phyloP scores from a whole-genome alignment of 208 protist genomes.

The Crithidia bombi region DNA sequence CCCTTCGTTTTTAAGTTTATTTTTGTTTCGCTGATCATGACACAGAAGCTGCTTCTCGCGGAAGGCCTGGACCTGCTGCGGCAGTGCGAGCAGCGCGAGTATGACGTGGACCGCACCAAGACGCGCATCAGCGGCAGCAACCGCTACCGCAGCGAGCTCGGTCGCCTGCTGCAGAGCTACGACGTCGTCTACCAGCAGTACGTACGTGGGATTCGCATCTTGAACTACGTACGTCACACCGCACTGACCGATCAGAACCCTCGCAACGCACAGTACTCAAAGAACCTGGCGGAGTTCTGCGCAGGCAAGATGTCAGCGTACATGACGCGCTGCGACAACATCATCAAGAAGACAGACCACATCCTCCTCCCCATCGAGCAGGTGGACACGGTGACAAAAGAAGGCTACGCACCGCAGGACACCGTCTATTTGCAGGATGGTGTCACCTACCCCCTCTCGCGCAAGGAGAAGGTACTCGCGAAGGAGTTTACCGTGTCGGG shows the following conservation, averaged over 20 bases:
- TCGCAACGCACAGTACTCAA: constrained; percentile 42
- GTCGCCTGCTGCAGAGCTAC: constrained; percentile 62
- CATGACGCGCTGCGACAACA: constrained; percentile 76
- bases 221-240: constrained; percentile 79
- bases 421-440: constrained; percentile 63
- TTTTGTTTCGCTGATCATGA: constrained; percentile 41
- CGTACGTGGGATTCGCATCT: constrained; percentile 66
- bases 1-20: too few species aligned
- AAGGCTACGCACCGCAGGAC: constrained; percentile 47
- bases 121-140: constrained; percentile 43
- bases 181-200: constrained; percentile 60
- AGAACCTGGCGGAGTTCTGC: constrained; percentile 67
- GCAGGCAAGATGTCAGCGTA: constrained; percentile 66
- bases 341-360: constrained; percentile 69
- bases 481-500: constrained; percentile 51
- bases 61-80: constrained; percentile 79
- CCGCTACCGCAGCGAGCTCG: constrained; percentile 53
- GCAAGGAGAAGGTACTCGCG: constrained; percentile 49
- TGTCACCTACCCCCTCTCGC: constrained; percentile 39
- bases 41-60: constrained; percentile 75
- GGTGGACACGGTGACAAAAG: constrained; percentile 52
- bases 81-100: constrained; percentile 73
- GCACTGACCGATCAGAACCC: constrained; percentile 48
- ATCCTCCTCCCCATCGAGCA: constrained; percentile 72
- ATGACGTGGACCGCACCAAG: constrained; percentile 64